Percentiles rank a stretch among this genome's conserved stretches.
These are phyloP conservation scores for Dissophora globulifera DNA, from an alignment of 192 early-diverging fungal genomes.

Conservation along the genomic window DNA sequence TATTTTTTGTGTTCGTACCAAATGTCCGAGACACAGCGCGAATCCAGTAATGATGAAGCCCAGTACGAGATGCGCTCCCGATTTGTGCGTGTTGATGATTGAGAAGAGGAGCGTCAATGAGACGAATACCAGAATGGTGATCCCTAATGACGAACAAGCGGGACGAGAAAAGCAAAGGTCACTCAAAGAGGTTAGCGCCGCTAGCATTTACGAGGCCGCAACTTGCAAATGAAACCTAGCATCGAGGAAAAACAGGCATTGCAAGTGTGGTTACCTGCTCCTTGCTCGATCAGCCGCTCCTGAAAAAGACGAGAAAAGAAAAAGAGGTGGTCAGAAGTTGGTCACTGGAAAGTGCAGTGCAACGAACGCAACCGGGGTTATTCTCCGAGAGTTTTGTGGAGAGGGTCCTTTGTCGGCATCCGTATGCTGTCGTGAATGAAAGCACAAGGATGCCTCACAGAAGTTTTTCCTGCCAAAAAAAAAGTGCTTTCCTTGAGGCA, in stretches of 20 bases:
- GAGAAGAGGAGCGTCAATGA: constrained; percentile 48
- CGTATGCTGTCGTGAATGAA: too few species aligned
- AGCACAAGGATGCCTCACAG: too few species aligned
- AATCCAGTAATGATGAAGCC: constrained; percentile 52
- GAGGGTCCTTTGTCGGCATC: too few species aligned
- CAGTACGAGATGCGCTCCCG: constrained; percentile 48
- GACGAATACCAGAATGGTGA: constrained; percentile 37
- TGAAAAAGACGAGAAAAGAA: background rate
- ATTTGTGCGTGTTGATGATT: constrained; percentile 51
- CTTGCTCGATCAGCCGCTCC: constrained; percentile 51
- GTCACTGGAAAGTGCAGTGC: background rate
- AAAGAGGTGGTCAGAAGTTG: too few species aligned
- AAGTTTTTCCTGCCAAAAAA: too few species aligned
- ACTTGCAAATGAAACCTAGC: too few species aligned
- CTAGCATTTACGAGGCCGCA: too few species aligned
- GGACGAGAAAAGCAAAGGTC: too few species aligned
- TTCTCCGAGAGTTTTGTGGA: too few species aligned
- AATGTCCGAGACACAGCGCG: constrained; percentile 41
- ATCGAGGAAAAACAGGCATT: too few species aligned
- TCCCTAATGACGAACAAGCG: constrained; percentile 24
- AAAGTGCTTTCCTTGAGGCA: too few species aligned
- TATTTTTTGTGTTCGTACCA: constrained; percentile 14
- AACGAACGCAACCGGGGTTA: background rate
- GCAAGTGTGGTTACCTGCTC: constrained; percentile 31
- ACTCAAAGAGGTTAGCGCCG: background rate